A percentile compares a stretch with the other conserved stretches of the same genome.
Conservation (phyloP, 495 filamentous ascomycete species). For the Neurospora sp. region DNA sequence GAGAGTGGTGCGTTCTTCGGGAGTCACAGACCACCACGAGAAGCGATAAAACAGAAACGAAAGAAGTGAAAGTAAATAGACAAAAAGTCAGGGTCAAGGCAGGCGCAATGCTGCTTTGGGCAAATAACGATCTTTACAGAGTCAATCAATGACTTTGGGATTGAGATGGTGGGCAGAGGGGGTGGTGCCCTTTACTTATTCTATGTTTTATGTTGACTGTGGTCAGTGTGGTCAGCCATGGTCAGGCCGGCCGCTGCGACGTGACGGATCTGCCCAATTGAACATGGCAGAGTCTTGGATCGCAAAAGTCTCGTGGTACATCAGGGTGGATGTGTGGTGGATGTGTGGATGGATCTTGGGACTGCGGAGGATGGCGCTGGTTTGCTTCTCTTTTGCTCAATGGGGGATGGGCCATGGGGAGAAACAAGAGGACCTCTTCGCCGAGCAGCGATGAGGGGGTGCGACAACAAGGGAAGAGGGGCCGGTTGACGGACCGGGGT, state of each 20-base stretch:
- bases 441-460: constrained; percentile 11
- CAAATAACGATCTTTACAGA: constrained; percentile 12
- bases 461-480: constrained; percentile 10
- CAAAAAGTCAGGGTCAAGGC: constrained; percentile 5
- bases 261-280: constrained; percentile 16
- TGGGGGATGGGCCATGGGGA: neutral
- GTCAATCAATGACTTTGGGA: constrained; percentile 12
- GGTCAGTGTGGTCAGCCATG: constrained; percentile 1
- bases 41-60: neutral
- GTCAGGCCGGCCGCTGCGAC: constrained; percentile 14
- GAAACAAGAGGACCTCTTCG: constrained; percentile 6
- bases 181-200: constrained; percentile 13
- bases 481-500: constrained; percentile 17
- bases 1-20: constrained; percentile 6
- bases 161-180: constrained; percentile 15
- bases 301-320: constrained; percentile 18
- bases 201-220: constrained; percentile 17
- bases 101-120: constrained; percentile 20
- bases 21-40: constrained; percentile 2
- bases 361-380: neutral
- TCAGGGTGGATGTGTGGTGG: constrained; percentile 19
- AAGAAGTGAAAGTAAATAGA: neutral
- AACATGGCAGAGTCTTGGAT: constrained; percentile 7
- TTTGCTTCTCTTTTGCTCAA: neutral
- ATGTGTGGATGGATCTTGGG: constrained; percentile 11